phyloP scores from a whole-genome alignment of 345 rosid species.

The Eutrema yunnanense region DNA sequence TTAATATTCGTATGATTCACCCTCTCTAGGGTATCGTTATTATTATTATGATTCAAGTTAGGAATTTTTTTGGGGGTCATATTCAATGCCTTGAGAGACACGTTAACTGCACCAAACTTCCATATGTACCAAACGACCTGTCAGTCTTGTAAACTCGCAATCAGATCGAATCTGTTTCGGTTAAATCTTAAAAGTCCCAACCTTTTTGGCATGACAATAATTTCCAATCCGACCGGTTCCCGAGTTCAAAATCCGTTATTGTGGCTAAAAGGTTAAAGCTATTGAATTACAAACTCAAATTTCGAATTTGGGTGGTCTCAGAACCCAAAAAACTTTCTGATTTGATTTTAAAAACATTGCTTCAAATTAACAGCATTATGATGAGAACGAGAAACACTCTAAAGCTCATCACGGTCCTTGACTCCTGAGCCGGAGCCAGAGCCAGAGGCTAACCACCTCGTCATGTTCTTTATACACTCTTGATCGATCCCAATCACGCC shows the following conservation, averaged over 20 bases:
- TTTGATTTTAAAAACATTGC: neutral
- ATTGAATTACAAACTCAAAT: neutral
- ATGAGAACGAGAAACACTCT: neutral
- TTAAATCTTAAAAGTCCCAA: neutral
- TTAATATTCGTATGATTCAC: slow-evolving; percentile 13
- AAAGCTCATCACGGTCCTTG: slow-evolving; percentile 16
- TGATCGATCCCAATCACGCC: slow-evolving; percentile 35
- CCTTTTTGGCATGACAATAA: too few species aligned
- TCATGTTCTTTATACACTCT: slow-evolving; percentile 20
- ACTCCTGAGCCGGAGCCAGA: neutral
- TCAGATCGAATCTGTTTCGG: neutral
- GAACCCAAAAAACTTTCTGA: neutral
- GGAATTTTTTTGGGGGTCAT: neutral
- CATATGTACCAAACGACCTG: neutral
- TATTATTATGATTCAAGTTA: neutral
- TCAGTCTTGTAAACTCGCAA: neutral
- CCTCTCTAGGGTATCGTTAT: neutral
- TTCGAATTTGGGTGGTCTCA: neutral
- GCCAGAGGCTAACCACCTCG: slow-evolving; percentile 25
- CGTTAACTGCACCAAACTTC: neutral
- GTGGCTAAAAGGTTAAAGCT: neutral
- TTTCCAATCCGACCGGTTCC: too few species aligned
- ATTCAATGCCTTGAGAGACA: neutral
- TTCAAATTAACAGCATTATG: neutral
- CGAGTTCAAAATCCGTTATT: too few species aligned